phyloP scores from a whole-genome alignment of 768 basidiomycete genomes.

The Neoboletus subvelutipes region DNA sequence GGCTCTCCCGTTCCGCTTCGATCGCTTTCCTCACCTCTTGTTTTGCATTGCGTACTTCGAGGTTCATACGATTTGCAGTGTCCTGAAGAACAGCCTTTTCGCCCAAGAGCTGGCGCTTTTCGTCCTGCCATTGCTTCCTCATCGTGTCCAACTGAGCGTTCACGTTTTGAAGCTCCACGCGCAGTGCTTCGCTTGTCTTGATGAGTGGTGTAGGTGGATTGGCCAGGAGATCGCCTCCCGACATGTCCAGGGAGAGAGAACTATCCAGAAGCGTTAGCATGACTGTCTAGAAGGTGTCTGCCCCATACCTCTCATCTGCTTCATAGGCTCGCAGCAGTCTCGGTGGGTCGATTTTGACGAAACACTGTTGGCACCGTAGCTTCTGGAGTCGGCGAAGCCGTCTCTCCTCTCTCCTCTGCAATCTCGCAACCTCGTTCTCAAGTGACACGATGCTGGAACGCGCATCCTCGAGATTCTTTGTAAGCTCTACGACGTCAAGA shows the following conservation, averaged over 20 bases:
- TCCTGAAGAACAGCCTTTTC: conserved; percentile 76
- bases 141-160: conserved; percentile 63
- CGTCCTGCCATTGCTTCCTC: conserved; percentile 70
- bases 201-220: conserved; percentile 71
- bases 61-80: conserved; percentile 63
- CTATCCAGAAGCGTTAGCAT: conserved; percentile 34
- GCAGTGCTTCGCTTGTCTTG: conserved; percentile 63
- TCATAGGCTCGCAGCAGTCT: conserved; percentile 39
- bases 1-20: conserved; percentile 51
- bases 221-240: conserved; percentile 43
- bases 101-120: conserved; percentile 58
- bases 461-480: conserved; percentile 71
- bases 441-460: conserved; percentile 52
- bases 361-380: conserved; percentile 69
- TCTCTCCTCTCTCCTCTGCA: conserved; percentile 70
- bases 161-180: conserved; percentile 56
- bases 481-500: conserved; percentile 67
- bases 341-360: conserved; percentile 56
- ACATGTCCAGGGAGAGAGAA: conserved; percentile 46
- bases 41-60: conserved; percentile 56
- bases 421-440: conserved; percentile 67
- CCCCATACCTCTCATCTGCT: conserved; percentile 61
- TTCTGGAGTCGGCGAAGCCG: conserved; percentile 57
- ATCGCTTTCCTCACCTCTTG: conserved; percentile 54
- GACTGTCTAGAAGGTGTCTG: neutral